Evolutionary conservation across 257 asterid genomes (phyloP).

Genomic region (Solanum paucissectum): DNA sequence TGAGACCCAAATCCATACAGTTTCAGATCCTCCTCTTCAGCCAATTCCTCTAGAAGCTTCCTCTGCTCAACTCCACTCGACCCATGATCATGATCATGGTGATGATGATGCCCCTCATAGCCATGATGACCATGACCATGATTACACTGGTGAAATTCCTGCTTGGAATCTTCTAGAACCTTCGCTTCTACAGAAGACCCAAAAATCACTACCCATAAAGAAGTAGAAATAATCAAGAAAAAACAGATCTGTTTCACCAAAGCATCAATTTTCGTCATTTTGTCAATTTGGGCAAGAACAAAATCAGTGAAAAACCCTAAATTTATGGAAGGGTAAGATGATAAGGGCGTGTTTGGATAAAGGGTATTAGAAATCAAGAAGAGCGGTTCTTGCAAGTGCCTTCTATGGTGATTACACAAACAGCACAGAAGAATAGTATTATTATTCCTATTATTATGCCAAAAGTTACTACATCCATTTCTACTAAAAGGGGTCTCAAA

Average conservation of each 20-base stretch:
- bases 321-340: not conserved
- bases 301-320: not conserved
- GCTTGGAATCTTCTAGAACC: conserved; percentile 6
- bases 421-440: conserved; percentile 61
- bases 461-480: conserved; percentile 73
- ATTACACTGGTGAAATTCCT: conserved; percentile 38
- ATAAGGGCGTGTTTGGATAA: conserved; percentile 13
- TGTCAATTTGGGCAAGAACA: not conserved
- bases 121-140: conserved; percentile 33
- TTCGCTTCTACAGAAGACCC: conserved; percentile 1
- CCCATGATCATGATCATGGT: conserved; percentile 19
- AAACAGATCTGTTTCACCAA: not conserved
- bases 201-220: not conserved
- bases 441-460: conserved; percentile 86
- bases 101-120: not conserved
- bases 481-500: not conserved
- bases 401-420: conserved; percentile 65
- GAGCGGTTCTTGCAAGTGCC: conserved; percentile 73
- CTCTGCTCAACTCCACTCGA: conserved; percentile 12
- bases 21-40: conserved; percentile 88
- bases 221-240: not conserved
- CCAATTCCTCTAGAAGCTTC: conserved; percentile 77
- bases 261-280: not conserved
- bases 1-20: conserved; percentile 37
- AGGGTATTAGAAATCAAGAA: conserved; percentile 21